Evolutionary conservation across 495 filamentous ascomycete species (phyloP), one percentile per base, ranked within the genome.

Genomic region (Xylaria bambusicola): DNA sequence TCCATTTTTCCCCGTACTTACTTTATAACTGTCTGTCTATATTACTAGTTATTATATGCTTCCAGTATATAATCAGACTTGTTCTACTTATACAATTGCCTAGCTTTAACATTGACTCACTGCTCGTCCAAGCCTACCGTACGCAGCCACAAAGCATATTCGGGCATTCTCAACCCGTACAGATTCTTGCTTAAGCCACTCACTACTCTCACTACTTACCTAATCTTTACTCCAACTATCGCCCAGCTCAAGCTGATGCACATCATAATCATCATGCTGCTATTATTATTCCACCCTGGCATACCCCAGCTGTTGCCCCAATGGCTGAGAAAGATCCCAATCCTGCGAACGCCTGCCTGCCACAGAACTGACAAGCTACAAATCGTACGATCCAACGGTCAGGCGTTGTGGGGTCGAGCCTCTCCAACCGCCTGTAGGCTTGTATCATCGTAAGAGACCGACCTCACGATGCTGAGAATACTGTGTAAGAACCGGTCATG

Each of bases 361-460:
- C 8, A 51, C 36, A 15, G 46, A 49, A 31, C 23, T 18, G 15
- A 15, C 12, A 21, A 31, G 24, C 13, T 23, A 31, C 26, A 17
- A n/a, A 50, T 58, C 45, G 44, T 50, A 41, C 20, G 55, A 58
- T 50, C 35, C 33, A 57, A 57, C 44, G 44, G 44, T 20, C 20
- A 26, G 35, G 45, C 42, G 18, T 42, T 29, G 46, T 42, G 46
- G 15, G 3, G 42, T 41, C 35, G 26, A 10, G 26, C 23, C 10
- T 3, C 10, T 21, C 33, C 9, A 20, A 5, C 33, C n/a, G 55
- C 21, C 2, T 40, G n/a, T n/a, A n/a, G n/a, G n/a, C n/a, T 21
- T 44, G 15, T n/a, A 9, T 12, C 31, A 24, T 12, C 9, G 40
- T 35, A 23, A 44, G 36, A 41, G 23, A 8, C 41, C 26, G 9